Evolutionary conservation across 495 filamentous ascomycete genomes (phyloP).

Genomic region (Neurospora intermedia): DNA sequence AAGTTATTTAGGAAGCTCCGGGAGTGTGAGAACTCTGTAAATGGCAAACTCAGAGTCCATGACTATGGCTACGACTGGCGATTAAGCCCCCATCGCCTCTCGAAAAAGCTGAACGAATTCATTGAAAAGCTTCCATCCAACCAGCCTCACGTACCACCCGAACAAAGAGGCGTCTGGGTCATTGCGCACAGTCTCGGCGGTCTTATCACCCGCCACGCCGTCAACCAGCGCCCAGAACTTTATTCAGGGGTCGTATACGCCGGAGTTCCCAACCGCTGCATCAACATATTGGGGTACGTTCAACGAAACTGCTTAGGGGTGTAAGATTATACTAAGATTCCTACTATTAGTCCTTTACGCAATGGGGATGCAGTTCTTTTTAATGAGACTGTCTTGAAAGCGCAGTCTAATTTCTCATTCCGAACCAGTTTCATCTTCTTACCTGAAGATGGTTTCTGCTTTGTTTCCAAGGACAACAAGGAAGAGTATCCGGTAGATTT

Average conservation of each 20-base stretch:
- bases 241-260: conserved; percentile 83
- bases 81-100: conserved; percentile 70
- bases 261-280: conserved; percentile 72
- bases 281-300: conserved; percentile 37
- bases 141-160: conserved; percentile 31
- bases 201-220: conserved; percentile 77
- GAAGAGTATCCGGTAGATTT: conserved; percentile 80
- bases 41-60: conserved; percentile 65
- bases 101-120: conserved; percentile 55
- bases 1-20: conserved; percentile 69
- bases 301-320: too few relatives aligned
- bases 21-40: conserved; percentile 58
- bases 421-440: conserved; percentile 78
- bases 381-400: conserved; percentile 82
- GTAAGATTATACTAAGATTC: too few relatives aligned
- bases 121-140: conserved; percentile 71
- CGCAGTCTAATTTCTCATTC: conserved; percentile 89
- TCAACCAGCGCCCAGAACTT: conserved; percentile 79
- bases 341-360: too few relatives aligned
- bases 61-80: conserved; percentile 97
- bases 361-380: conserved; percentile 61
- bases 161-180: conserved; percentile 61
- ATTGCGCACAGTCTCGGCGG: conserved; percentile 88
- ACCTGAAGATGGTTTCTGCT: conserved; percentile 81
- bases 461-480: conserved; percentile 71